Percentiles rank a stretch among this genome's conserved stretches.
These are phyloP conservation scores for Aspergillus steynii DNA, from an alignment of 495 filamentous ascomycete genomes.

Conservation along the genomic window DNA sequence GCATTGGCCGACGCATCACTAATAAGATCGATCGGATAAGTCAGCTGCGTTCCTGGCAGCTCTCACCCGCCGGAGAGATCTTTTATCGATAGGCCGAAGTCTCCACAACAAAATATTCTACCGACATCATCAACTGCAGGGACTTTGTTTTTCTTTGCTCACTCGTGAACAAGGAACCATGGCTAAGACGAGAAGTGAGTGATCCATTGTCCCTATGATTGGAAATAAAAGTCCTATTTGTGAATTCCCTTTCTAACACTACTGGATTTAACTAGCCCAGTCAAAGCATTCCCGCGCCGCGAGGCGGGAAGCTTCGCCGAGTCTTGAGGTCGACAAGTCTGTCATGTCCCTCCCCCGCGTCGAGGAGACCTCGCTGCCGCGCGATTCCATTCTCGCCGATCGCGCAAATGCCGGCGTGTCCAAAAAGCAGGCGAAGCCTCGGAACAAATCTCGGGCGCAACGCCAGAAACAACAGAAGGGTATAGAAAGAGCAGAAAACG, in stretches of 20 bases:
- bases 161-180: slow-evolving; percentile 33
- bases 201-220: neutral
- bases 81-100: slow-evolving; percentile 44
- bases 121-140: slow-evolving; percentile 9
- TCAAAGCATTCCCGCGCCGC: slow-evolving; percentile 70
- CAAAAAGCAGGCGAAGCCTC: slow-evolving; percentile 65
- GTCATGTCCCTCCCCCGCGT: slow-evolving; percentile 62
- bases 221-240: neutral
- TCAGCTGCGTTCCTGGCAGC: slow-evolving; percentile 30
- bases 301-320: slow-evolving; percentile 68
- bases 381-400: slow-evolving; percentile 60
- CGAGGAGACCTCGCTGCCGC: slow-evolving; percentile 46
- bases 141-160: slow-evolving; percentile 3
- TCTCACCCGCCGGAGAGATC: slow-evolving; percentile 31
- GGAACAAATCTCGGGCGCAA: slow-evolving; percentile 62
- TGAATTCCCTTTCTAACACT: slow-evolving; percentile 20
- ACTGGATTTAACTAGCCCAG: slow-evolving; percentile 29
- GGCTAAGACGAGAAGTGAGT: slow-evolving; percentile 50
- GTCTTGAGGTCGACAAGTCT: slow-evolving; percentile 75
- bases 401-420: slow-evolving; percentile 61
- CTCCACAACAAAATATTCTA: slow-evolving; percentile 36
- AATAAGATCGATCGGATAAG: slow-evolving; percentile 8
- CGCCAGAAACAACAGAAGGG: slow-evolving; percentile 67
- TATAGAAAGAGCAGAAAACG: slow-evolving; percentile 70
- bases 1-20: neutral